Evolutionary conservation across 805 yeast genomes (phyloP).

Genomic region (Suhomyces vadensis): DNA sequence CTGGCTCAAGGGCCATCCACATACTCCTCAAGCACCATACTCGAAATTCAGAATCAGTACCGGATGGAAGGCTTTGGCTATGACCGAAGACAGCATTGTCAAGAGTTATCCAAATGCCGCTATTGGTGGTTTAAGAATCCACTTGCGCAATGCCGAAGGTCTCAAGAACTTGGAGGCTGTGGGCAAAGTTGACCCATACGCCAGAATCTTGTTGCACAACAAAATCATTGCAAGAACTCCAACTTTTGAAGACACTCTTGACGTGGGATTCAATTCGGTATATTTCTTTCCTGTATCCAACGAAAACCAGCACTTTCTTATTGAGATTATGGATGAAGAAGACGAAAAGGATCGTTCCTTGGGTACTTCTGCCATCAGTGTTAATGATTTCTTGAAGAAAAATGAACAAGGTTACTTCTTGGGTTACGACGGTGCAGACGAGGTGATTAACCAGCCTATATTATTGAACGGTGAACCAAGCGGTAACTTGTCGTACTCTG

Average conservation of each 20-base stretch:
- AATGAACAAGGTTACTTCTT: constrained; percentile 47
- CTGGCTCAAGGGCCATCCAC: constrained; percentile 50
- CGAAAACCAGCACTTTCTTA: constrained; percentile 56
- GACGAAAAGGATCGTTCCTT: constrained; percentile 62
- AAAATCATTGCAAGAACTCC: constrained; percentile 55
- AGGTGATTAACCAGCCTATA: constrained; percentile 47
- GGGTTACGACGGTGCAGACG: constrained; percentile 53
- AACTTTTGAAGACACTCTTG: constrained; percentile 51
- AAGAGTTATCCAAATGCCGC: constrained; percentile 53
- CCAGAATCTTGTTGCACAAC: constrained; percentile 58
- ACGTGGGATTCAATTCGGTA: constrained; percentile 62
- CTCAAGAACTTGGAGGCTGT: constrained; percentile 60
- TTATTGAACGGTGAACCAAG: constrained; percentile 37
- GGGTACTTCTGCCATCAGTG: constrained; percentile 56
- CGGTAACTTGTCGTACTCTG: constrained; percentile 54
- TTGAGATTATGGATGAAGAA: constrained; percentile 70
- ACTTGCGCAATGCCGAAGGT: constrained; percentile 53
- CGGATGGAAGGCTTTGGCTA: constrained; percentile 69
- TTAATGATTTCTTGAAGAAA: constrained; percentile 49
- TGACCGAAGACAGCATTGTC: constrained; percentile 47
- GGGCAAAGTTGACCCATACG: constrained; percentile 77
- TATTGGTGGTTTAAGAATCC: constrained; percentile 65
- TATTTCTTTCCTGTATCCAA: constrained; percentile 61
- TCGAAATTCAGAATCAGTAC: constrained; percentile 53
- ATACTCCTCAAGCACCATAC: constrained; percentile 20